Base-by-base conservation (phyloP, 2,329 filamentous ascomycete species). In the Cladosporium sp. region DNA sequence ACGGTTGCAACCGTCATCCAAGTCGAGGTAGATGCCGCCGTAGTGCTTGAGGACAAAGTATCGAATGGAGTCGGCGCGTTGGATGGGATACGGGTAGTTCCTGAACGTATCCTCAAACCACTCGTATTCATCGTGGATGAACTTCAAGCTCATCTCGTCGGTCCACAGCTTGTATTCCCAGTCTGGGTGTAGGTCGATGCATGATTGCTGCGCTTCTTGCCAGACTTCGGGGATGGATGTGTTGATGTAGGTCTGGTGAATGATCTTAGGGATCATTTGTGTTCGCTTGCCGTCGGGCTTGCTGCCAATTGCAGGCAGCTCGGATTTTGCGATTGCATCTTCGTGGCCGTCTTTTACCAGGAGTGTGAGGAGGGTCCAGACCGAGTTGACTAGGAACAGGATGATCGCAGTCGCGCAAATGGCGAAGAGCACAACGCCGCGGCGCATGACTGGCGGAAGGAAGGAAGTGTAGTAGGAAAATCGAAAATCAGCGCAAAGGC, bases 131-230 rank as follows among this genome's bases (percentile, higher is more conserved):
- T 82, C 80, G 40, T 84, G 84, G 70, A 94, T 91, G 72, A 94
- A 93, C 2, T 89, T 84, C 71, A 88, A 84, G 28, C 89, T 86
- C 70, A 85, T 84, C 52, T 85, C 85, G 72, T 92, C 88, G 8
- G 90, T 92, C 91, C 91, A 95, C 23, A 93, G 84, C 88, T 91
- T 91, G 80, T 91, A 91, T 74, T 92, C 88, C 76, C 89, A 93
- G 1, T 86, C 83, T 2, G 70, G 68, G 74, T 93, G 90, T 60
- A 89, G 76, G 26, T 89, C 84, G 64, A 88, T 79, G 78, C 90
- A 92, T 71, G 83, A 88, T 77, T 87, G 80, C 70, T 91, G 88
- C 35, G 89, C 84, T 11, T 82, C 83, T 66, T 82, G 78, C 90
- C 90, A 92, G 62, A 88, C 84, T 55, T 79, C 80, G 0, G 90